A percentile compares a stretch with the other conserved stretches of the same genome.
phyloP scores from a whole-genome alignment of 208 protist species.

The Trypanosoma cruzi region DNA sequence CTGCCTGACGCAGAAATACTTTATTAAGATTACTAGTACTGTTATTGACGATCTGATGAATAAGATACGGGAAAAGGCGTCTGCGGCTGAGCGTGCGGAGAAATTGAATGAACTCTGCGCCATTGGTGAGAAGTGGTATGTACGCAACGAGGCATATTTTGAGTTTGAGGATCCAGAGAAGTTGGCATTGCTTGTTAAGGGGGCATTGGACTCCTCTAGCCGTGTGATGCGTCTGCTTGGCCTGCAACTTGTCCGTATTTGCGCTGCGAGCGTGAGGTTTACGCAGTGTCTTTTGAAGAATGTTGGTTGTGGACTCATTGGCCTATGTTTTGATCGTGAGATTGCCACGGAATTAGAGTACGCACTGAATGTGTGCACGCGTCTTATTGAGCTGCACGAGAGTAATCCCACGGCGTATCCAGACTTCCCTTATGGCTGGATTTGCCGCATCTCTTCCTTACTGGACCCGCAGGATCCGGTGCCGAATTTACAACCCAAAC shows the following conservation, averaged over 20 bases:
- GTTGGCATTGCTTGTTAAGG: conserved; percentile 41
- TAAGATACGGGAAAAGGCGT: neutral
- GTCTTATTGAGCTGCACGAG: conserved; percentile 54
- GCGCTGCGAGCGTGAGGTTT: conserved; percentile 52
- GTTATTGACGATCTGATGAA: conserved; percentile 19
- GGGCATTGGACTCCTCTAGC: conserved; percentile 69
- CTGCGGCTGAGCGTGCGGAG: conserved; percentile 46
- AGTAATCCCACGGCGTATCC: conserved; percentile 48
- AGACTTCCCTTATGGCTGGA: conserved; percentile 77
- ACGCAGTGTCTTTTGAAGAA: conserved; percentile 32
- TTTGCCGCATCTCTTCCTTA: conserved; percentile 73
- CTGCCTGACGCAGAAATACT: conserved; percentile 25
- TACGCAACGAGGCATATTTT: conserved; percentile 58
- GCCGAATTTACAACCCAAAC: conserved; percentile 54
- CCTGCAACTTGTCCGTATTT: conserved; percentile 60
- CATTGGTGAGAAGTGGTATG: conserved; percentile 73
- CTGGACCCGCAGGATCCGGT: conserved; percentile 49
- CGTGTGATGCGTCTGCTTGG: conserved; percentile 80
- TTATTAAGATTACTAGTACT: conserved; percentile 20
- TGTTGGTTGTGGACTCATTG: conserved; percentile 48
- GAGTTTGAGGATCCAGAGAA: conserved; percentile 45
- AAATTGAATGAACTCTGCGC: conserved; percentile 79
- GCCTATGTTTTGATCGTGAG: conserved; percentile 76
- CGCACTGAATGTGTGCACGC: conserved; percentile 58
- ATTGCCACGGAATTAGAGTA: conserved; percentile 66